phyloP scores from a whole-genome alignment of 495 filamentous ascomycete genomes.

The Cryomyces antarcticus region DNA sequence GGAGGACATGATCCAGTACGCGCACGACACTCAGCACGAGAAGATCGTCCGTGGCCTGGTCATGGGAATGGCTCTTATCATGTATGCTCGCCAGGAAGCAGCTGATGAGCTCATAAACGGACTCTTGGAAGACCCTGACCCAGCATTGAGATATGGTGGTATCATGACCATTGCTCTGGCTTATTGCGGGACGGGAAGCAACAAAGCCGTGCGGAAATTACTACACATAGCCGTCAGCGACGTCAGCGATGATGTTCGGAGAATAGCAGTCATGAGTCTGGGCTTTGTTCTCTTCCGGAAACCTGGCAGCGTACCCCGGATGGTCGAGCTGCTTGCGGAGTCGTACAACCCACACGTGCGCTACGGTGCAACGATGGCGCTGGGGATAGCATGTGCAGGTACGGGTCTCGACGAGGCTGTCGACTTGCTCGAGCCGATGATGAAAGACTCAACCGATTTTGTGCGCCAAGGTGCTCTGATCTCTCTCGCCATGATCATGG shows the following conservation, averaged over 20 bases:
- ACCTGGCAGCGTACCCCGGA: conserved; percentile 86
- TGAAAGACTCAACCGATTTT: conserved; percentile 97
- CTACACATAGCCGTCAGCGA: conserved; percentile 95
- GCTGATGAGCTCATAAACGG: conserved; percentile 89
- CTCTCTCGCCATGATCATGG: conserved; percentile 86
- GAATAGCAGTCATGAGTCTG: conserved; percentile 93
- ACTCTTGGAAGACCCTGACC: conserved; percentile 82
- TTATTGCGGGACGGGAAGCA: conserved; percentile 92
- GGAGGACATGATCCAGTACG: conserved; percentile 91
- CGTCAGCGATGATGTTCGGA: conserved; percentile 92
- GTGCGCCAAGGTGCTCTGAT: conserved; percentile 96
- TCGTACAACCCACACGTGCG: conserved; percentile 98
- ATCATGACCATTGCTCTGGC: conserved; percentile 98
- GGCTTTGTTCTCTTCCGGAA: conserved; percentile 98
- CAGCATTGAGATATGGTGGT: conserved; percentile 85
- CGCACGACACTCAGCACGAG: conserved; percentile 94
- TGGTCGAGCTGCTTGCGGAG: conserved; percentile 97
- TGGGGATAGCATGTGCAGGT: conserved; percentile 94
- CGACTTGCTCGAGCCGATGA: conserved; percentile 94
- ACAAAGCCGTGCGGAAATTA: conserved; percentile 95
- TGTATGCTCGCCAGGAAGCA: conserved; percentile 88
- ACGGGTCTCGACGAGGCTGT: conserved; percentile 94
- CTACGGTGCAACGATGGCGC: conserved; percentile 94
- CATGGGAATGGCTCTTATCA: conserved; percentile 93
- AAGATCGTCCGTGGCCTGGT: conserved; percentile 94